Evolutionary conservation across 2,329 filamentous ascomycete genomes (phyloP).

Genomic region (Coniochaeta sp.): DNA sequence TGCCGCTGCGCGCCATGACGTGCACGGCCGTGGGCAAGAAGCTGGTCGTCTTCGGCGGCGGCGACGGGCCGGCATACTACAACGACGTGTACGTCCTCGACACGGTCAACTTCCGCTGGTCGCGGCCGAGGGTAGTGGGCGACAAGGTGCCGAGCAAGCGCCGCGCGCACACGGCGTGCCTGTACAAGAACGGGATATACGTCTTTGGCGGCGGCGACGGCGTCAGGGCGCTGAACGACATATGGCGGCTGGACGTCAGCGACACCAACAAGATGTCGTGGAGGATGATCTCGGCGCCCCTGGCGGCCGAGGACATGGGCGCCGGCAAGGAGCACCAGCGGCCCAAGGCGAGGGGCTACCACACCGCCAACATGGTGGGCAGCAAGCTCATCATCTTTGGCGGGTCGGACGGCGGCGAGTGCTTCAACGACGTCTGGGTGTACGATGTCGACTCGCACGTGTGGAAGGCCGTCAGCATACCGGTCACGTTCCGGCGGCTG

Average conservation of each 20-base stretch:
- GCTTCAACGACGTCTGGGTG: constrained; percentile 67
- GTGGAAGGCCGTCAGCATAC: constrained; percentile 54
- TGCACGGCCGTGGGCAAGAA: constrained; percentile 66
- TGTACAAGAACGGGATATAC: constrained; percentile 65
- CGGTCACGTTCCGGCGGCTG: constrained; percentile 54
- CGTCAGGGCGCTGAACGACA: constrained; percentile 62
- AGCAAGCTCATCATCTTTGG: constrained; percentile 66
- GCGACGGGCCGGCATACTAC: constrained; percentile 64
- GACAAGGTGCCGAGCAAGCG: constrained; percentile 53
- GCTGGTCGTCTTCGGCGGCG: constrained; percentile 62
- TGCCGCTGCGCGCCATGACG: constrained; percentile 63
- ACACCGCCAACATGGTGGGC: constrained; percentile 67
- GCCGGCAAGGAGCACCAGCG: constrained; percentile 18
- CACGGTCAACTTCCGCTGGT: constrained; percentile 62
- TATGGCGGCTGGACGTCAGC: constrained; percentile 64
- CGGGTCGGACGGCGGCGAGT: constrained; percentile 63
- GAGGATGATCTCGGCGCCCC: constrained; percentile 51
- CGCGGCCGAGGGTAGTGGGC: constrained; percentile 51
- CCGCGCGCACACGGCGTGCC: constrained; percentile 62
- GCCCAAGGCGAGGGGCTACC: constrained; percentile 61
- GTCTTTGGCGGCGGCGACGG: constrained; percentile 67
- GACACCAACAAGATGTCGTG: constrained; percentile 62
- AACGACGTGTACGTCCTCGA: constrained; percentile 68
- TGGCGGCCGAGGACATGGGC: constrained; percentile 19
- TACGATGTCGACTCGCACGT: constrained; percentile 57